Conservation (phyloP, 768 basidiomycete genomes). For the Candolleomyces eurysporus region DNA sequence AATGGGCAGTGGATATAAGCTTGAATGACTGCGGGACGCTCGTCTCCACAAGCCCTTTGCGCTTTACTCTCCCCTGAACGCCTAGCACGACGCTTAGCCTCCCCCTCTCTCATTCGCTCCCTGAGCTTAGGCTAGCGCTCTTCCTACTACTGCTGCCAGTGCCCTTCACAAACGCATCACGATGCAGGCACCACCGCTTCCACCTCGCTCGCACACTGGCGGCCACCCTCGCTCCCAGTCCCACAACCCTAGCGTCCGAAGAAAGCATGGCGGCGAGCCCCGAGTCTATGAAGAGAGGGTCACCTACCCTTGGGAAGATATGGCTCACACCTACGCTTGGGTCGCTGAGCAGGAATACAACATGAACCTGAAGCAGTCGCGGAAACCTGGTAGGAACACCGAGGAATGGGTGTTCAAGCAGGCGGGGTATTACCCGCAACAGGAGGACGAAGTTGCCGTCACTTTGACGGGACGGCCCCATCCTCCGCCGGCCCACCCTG, state of each 20-base stretch:
- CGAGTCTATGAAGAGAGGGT: not conserved
- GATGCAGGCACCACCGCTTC: slow-evolving; percentile 7
- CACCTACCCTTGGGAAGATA: slow-evolving; percentile 37
- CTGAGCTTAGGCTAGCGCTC: too few species aligned
- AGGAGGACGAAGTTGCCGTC: not conserved
- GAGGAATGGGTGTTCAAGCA: slow-evolving; percentile 67
- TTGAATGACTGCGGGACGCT: not conserved
- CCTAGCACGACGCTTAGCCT: not conserved
- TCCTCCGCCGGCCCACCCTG: slow-evolving; percentile 20
- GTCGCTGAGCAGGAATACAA: slow-evolving; percentile 51
- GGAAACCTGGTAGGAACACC: slow-evolving; percentile 47
- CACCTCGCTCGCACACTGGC: slow-evolving; percentile 11
- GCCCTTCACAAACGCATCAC: slow-evolving; percentile 4
- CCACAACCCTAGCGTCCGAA: slow-evolving; percentile 2
- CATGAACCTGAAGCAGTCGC: slow-evolving; percentile 20
- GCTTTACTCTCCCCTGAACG: not conserved
- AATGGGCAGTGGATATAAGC: not conserved
- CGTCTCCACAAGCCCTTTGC: not conserved
- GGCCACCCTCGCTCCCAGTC: slow-evolving; percentile 13
- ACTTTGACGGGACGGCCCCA: slow-evolving; percentile 30
- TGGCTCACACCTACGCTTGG: slow-evolving; percentile 45
- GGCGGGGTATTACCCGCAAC: not conserved
- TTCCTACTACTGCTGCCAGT: not conserved
- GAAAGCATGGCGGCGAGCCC: slow-evolving; percentile 10
- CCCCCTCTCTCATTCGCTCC: too few species aligned